Percentiles rank a stretch among this genome's conserved stretches.
phyloP scores from a whole-genome alignment of 495 filamentous ascomycete genomes.

The Xylaria flabelliformis region DNA sequence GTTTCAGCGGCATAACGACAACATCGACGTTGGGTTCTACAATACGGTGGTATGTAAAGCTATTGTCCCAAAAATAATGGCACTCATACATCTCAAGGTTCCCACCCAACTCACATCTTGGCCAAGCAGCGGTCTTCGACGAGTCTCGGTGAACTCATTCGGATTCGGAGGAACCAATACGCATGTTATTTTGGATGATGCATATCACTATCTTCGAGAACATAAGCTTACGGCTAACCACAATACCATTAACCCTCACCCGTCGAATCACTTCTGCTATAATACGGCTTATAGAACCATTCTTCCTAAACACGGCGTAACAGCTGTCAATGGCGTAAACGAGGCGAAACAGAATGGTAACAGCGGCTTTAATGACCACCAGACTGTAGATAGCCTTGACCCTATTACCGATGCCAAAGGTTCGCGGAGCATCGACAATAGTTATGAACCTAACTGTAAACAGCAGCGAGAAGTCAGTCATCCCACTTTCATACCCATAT shows the following conservation, averaged over 20 bases:
- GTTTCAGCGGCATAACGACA: conserved; percentile 57
- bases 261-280: neutral
- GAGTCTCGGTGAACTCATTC: conserved; percentile 61
- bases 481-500: neutral
- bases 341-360: neutral
- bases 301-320: neutral
- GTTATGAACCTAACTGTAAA: neutral
- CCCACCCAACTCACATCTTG: conserved; percentile 34
- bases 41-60: conserved; percentile 31
- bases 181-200: conserved; percentile 61
- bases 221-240: conserved; percentile 35
- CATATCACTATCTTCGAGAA: conserved; percentile 32
- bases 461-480: too few species aligned
- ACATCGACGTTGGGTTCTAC: conserved; percentile 41
- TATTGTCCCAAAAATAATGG: too few species aligned
- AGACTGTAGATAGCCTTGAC: neutral
- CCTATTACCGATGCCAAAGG: neutral
- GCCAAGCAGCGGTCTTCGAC: conserved; percentile 44
- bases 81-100: conserved; percentile 29
- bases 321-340: neutral
- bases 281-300: too few species aligned
- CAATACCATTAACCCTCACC: conserved; percentile 7
- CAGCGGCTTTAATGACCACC: neutral
- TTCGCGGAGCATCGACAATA: neutral
- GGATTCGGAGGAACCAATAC: conserved; percentile 67